These are phyloP conservation scores for Mycena polygramma DNA, from an alignment of 768 basidiomycete genomes.

Conservation along the genomic window DNA sequence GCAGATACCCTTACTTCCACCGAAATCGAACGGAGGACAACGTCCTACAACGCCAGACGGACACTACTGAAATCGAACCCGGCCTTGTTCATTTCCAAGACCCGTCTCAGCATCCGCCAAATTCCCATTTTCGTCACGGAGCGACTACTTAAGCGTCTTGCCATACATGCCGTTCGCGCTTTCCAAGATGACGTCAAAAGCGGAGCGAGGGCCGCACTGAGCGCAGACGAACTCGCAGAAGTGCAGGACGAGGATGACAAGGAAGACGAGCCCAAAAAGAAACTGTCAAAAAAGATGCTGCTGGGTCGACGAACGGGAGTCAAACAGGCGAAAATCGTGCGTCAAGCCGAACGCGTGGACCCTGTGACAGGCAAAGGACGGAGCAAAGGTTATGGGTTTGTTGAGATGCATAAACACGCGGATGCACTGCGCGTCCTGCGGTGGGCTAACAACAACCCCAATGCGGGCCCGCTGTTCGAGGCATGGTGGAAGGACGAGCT, in stretches of 20 bases:
- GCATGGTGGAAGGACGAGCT: conserved; percentile 91
- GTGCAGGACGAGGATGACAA: conserved; percentile 42
- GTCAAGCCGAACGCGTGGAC: conserved; percentile 91
- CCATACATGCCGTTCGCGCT: conserved; percentile 80
- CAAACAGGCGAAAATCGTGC: conserved; percentile 93
- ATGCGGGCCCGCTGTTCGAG: conserved; percentile 72
- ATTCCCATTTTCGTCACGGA: conserved; percentile 93
- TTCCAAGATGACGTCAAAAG: conserved; percentile 86
- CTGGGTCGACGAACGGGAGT: conserved; percentile 60
- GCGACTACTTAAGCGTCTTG: conserved; percentile 89
- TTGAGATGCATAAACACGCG: conserved; percentile 89
- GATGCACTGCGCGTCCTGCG: conserved; percentile 92
- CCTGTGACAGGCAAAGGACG: conserved; percentile 87
- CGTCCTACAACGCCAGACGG: conserved; percentile 88
- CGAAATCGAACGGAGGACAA: conserved; percentile 89
- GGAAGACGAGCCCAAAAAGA: conserved; percentile 47
- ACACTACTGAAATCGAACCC: conserved; percentile 91
- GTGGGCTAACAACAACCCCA: conserved; percentile 94
- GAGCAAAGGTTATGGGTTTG: conserved; percentile 95
- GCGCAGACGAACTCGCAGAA: conserved; percentile 77
- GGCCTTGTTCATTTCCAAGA: conserved; percentile 93
- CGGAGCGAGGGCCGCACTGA: conserved; percentile 71
- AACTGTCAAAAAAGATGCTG: conserved; percentile 41
- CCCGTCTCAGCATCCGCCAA: conserved; percentile 93
- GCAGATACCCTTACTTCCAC: conserved; percentile 76